A percentile compares a stretch with the other conserved stretches of the same genome.
phyloP scores from a whole-genome alignment of 345 rosid species.

The Nasturtium officinale region DNA sequence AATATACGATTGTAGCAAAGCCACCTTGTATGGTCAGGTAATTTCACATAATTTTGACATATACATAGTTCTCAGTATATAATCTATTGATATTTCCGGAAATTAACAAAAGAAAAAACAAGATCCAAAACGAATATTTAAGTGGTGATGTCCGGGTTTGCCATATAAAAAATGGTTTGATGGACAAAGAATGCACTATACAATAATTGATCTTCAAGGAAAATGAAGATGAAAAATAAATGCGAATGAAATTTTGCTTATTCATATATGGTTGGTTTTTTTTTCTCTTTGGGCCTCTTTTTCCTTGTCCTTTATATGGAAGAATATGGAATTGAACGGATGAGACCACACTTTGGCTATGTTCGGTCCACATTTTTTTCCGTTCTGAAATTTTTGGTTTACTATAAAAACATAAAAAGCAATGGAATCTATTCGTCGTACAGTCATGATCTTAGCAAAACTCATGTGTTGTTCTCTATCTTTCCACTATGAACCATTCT shows the following conservation, averaged over 20 bases:
- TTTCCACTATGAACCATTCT: constrained; percentile 40
- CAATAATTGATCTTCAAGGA: background rate
- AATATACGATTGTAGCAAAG: background rate
- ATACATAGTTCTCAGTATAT: background rate
- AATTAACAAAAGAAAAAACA: background rate
- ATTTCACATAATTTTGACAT: background rate
- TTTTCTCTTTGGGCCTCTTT: constrained; percentile 15
- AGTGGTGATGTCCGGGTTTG: constrained; percentile 26
- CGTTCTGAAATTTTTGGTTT: constrained; percentile 1
- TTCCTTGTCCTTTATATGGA: constrained; percentile 12
- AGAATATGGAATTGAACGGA: constrained; percentile 35
- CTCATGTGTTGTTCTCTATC: constrained; percentile 16
- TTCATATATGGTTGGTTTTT: background rate
- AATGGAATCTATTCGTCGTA: constrained; percentile 28
- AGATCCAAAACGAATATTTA: constrained; percentile 33
- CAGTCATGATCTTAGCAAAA: constrained; percentile 28
- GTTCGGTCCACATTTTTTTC: constrained; percentile 23
- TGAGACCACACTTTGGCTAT: constrained; percentile 16
- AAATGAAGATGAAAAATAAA: constrained; percentile 19
- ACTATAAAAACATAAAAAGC: background rate
- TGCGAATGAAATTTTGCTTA: constrained; percentile 20
- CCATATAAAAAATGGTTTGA: constrained; percentile 26
- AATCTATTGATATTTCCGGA: background rate
- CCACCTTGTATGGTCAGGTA: background rate
- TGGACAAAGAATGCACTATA: constrained; percentile 36